Evolutionary conservation across 1,284 basidiomycete genomes (phyloP).

Genomic region (Pulveroboletus sp.): DNA sequence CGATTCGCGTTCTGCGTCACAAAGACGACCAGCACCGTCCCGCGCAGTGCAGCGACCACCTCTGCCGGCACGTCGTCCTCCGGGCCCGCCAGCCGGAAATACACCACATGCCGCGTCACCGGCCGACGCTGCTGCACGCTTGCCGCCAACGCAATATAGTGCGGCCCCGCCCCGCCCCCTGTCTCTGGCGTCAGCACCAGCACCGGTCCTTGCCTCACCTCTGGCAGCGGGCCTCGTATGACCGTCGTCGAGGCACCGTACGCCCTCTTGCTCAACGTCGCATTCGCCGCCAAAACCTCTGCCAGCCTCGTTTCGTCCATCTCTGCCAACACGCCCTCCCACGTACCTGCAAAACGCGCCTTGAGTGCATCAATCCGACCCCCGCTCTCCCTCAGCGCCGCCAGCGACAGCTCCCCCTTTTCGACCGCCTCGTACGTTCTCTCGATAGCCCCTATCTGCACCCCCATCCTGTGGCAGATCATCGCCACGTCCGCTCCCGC

Average conservation of each 20-base stretch:
- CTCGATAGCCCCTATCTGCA: constrained; percentile 55
- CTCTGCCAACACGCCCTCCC: constrained; percentile 42
- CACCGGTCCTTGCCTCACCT: constrained; percentile 36
- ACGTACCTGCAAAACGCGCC: constrained; percentile 47
- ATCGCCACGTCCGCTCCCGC: constrained; percentile 71
- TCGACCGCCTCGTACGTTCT: constrained; percentile 51
- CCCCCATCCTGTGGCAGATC: constrained; percentile 63
- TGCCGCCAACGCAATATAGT: constrained; percentile 52
- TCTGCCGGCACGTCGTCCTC: constrained; percentile 4
- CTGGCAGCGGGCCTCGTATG: constrained; percentile 48
- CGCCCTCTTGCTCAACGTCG: constrained; percentile 44
- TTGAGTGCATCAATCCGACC: constrained; percentile 52
- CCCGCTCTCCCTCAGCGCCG: constrained; percentile 45
- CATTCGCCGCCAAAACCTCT: constrained; percentile 42
- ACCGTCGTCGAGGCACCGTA: constrained; percentile 51
- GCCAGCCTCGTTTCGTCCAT: constrained; percentile 38
- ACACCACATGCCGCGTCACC: constrained; percentile 49
- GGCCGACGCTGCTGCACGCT: constrained; percentile 39
- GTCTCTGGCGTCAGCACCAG: constrained; percentile 56
- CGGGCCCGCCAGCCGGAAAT: constrained; percentile 34
- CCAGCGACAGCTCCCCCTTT: constrained; percentile 43
- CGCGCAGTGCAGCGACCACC: constrained; percentile 12
- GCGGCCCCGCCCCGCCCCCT: constrained; percentile 52
- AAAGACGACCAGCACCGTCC: constrained; percentile 45
- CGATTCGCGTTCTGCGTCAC: constrained; percentile 59